Percentiles rank a stretch among this genome's conserved stretches.
Evolutionary conservation across 2,329 filamentous ascomycete genomes (phyloP).

Genomic region (Microdochium trichocladiopsis): DNA sequence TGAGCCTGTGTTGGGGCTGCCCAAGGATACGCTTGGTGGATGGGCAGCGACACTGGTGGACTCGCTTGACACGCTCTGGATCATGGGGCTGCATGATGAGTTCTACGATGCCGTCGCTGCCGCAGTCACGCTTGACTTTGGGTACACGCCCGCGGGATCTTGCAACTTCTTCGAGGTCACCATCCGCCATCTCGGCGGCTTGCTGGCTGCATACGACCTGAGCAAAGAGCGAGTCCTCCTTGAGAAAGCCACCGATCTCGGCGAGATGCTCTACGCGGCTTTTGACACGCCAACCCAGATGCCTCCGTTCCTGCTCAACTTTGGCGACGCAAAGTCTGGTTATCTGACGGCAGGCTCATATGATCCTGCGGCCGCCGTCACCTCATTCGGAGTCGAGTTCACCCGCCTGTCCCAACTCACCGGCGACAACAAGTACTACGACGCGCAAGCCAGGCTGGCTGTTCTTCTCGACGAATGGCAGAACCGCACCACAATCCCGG

Average conservation of each 20-base stretch:
- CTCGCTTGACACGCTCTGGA: constrained; percentile 22
- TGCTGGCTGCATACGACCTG: constrained; percentile 26
- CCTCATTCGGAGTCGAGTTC: constrained; percentile 64
- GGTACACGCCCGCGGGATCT: constrained; percentile 16
- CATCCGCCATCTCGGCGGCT: constrained; percentile 24
- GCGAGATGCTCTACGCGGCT: constrained; percentile 26
- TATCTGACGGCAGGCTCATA: constrained; percentile 19
- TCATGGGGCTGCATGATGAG: constrained; percentile 38
- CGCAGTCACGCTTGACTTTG: constrained; percentile 33
- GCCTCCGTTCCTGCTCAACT: constrained; percentile 50
- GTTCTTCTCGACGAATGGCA: constrained; percentile 63
- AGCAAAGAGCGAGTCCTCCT: constrained; percentile 24
- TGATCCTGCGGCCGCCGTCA: constrained; percentile 31
- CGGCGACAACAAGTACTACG: constrained; percentile 62
- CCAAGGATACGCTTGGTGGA: constrained; percentile 30
- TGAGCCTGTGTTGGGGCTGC: constrained; percentile 28
- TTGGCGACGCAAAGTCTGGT: constrained; percentile 24
- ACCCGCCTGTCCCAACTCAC: constrained; percentile 64
- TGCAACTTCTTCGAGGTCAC: constrained; percentile 30
- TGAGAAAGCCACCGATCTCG: constrained; percentile 29
- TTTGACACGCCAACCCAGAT: constrained; percentile 24
- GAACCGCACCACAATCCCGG: constrained; percentile 62
- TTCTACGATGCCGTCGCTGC: constrained; percentile 35
- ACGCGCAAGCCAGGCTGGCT: constrained; percentile 68
- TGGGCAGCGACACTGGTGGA: constrained; percentile 42